phyloP scores from a whole-genome alignment of 108 stramenopile species.

The Nitzschia putrida region DNA sequence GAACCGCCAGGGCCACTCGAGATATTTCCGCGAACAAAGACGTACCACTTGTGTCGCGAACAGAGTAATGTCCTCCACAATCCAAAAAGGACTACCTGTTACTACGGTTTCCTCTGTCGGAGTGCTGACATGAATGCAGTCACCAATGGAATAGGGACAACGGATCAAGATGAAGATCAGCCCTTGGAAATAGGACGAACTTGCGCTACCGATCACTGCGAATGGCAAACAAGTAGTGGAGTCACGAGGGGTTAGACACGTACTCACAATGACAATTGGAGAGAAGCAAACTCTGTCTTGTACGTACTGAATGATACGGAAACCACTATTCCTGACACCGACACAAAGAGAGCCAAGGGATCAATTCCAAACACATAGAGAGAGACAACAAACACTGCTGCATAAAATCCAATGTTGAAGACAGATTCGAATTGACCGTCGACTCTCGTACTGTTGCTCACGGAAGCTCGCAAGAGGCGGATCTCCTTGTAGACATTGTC shows the following conservation, averaged over 20 bases:
- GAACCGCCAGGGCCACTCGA: too few species aligned
- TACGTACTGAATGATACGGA: slow-evolving; percentile 33
- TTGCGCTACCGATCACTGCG: too few species aligned
- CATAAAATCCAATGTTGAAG: slow-evolving; percentile 62
- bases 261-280: too few species aligned
- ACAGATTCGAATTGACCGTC: slow-evolving; percentile 44
- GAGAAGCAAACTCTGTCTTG: too few species aligned
- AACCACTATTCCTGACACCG: slow-evolving; percentile 39
- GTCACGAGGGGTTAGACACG: too few species aligned
- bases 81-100: slow-evolving; percentile 61
- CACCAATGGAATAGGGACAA: slow-evolving; percentile 71
- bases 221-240: too few species aligned
- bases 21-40: too few species aligned
- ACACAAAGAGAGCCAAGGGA: slow-evolving; percentile 47
- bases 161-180: slow-evolving; percentile 59
- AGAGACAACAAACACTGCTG: slow-evolving; percentile 41
- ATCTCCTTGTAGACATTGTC: slow-evolving; percentile 69
- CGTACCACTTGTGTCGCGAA: slow-evolving; percentile 39
- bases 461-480: slow-evolving; percentile 60
- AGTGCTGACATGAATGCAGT: slow-evolving; percentile 53
- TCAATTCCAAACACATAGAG: slow-evolving; percentile 9
- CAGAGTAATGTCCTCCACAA: slow-evolving; percentile 60
- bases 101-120: slow-evolving; percentile 41
- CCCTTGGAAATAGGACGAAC: slow-evolving; percentile 30
- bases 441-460: slow-evolving; percentile 65